These are phyloP conservation scores for Starmerella bombi DNA, from an alignment of 805 yeast genomes.

Conservation along the genomic window DNA sequence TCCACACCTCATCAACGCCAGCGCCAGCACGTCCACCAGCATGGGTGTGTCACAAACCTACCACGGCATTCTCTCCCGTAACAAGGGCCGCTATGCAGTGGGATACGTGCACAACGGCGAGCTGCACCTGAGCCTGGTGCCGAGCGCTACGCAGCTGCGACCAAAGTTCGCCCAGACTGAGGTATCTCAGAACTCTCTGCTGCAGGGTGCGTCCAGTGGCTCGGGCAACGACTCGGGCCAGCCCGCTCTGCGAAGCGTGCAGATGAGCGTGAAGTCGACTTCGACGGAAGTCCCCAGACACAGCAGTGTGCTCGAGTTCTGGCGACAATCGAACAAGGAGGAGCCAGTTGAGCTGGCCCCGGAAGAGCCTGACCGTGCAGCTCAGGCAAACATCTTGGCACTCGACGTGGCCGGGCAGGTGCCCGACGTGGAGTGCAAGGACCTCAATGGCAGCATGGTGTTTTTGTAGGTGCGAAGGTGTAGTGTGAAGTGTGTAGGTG, in stretches of 20 bases:
- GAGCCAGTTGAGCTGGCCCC: slow-evolving; percentile 25
- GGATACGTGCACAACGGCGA: slow-evolving; percentile 30
- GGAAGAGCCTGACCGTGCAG: background rate
- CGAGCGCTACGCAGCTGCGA: slow-evolving; percentile 60
- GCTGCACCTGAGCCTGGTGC: slow-evolving; percentile 51
- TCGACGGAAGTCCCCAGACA: slow-evolving; percentile 46
- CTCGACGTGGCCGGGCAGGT: background rate
- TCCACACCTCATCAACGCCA: slow-evolving; percentile 47
- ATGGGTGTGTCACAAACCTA: slow-evolving; percentile 38
- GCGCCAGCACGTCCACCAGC: background rate
- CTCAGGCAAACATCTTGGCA: background rate
- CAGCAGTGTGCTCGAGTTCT: slow-evolving; percentile 58
- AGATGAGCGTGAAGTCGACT: slow-evolving; percentile 58
- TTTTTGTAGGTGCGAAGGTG: background rate
- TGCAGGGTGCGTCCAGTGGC: background rate
- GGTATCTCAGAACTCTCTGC: slow-evolving; percentile 7
- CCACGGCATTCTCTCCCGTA: slow-evolving; percentile 47
- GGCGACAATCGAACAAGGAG: slow-evolving; percentile 53
- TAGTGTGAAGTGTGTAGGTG: no score
- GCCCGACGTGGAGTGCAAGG: background rate
- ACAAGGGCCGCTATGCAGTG: slow-evolving; percentile 27
- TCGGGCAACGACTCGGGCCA: background rate
- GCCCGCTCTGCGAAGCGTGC: slow-evolving; percentile 44
- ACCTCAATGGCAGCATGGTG: background rate
- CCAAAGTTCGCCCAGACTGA: slow-evolving; percentile 62